Conservation (phyloP, 208 protist species). For the Wallacemonas sp. region DNA sequence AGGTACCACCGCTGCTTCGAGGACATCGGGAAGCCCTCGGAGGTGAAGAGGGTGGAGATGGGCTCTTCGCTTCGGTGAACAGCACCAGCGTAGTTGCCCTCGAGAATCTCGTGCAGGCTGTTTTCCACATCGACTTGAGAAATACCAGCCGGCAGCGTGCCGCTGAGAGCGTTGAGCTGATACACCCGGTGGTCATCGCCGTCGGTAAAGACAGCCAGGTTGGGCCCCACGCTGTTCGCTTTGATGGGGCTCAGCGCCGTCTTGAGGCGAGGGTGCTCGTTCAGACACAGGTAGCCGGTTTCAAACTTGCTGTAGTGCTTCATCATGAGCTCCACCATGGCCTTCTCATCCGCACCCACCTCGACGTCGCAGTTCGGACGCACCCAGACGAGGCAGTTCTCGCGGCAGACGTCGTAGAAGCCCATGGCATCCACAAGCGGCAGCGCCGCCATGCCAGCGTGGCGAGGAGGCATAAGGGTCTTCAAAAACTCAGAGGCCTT, state of each 20-base stretch:
- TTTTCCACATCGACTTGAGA: slow-evolving; percentile 31
- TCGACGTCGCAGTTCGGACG: slow-evolving; percentile 42
- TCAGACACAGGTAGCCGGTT: slow-evolving; percentile 72
- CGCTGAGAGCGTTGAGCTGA: slow-evolving; percentile 24
- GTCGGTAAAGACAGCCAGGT: slow-evolving; percentile 55
- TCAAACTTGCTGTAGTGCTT: slow-evolving; percentile 60
- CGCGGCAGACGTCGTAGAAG: slow-evolving; percentile 62
- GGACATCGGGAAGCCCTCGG: slow-evolving; percentile 54
- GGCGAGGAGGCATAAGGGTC: slow-evolving; percentile 37
- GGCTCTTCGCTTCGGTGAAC: slow-evolving; percentile 15
- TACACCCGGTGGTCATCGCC: slow-evolving; percentile 58
- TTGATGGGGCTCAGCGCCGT: slow-evolving; percentile 18
- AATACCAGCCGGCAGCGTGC: slow-evolving; percentile 29
- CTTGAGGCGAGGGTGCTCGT: slow-evolving; percentile 34
- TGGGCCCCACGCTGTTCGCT: slow-evolving; percentile 10
- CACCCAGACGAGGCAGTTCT: slow-evolving; percentile 79
- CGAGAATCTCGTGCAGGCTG: slow-evolving; percentile 29
- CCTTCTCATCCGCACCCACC: slow-evolving; percentile 13
- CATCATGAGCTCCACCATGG: slow-evolving; percentile 30
- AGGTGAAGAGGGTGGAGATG: slow-evolving; percentile 37
- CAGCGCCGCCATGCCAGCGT: slow-evolving; percentile 46
- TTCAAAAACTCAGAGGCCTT: slow-evolving; percentile 62
- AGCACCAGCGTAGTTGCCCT: slow-evolving; percentile 1
- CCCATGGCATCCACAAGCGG: slow-evolving; percentile 39
- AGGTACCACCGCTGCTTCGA: slow-evolving; percentile 49